Evolutionary conservation across 805 yeast genomes (phyloP).

Genomic region (Kazachstania martiniae): DNA sequence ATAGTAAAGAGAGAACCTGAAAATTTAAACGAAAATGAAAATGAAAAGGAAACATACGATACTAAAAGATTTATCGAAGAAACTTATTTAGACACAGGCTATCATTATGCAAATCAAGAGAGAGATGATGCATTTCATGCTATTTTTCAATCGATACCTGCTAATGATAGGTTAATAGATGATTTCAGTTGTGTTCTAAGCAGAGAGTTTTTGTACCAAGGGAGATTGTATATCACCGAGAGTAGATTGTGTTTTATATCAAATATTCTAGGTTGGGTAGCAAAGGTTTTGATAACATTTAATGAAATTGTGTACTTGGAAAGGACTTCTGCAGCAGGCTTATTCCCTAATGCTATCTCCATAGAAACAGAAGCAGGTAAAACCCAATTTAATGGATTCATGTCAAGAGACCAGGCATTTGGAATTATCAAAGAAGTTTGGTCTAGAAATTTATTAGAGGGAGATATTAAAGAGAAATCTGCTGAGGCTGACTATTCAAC

Average conservation of each 20-base stretch:
- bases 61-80: slow-evolving; percentile 46
- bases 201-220: slow-evolving; percentile 79
- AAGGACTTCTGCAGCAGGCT: slow-evolving; percentile 75
- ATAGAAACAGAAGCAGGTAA: slow-evolving; percentile 53
- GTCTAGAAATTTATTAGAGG: slow-evolving; percentile 32
- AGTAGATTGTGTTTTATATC: slow-evolving; percentile 77
- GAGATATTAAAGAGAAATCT: slow-evolving; percentile 3
- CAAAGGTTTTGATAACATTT: slow-evolving; percentile 61
- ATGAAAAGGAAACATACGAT: slow-evolving; percentile 11
- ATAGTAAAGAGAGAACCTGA: no score
- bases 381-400: slow-evolving; percentile 78
- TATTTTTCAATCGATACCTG: slow-evolving; percentile 56
- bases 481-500: no score
- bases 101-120: slow-evolving; percentile 51
- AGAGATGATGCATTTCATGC: slow-evolving; percentile 71
- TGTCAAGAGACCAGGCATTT: slow-evolving; percentile 69
- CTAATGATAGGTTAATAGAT: slow-evolving; percentile 63
- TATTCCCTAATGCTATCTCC: slow-evolving; percentile 82
- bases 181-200: slow-evolving; percentile 84
- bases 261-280: slow-evolving; percentile 76
- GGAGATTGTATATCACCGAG: slow-evolving; percentile 74
- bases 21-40: not conserved
- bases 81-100: slow-evolving; percentile 44
- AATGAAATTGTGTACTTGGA: slow-evolving; percentile 55
- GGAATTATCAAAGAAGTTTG: slow-evolving; percentile 61